Base-by-base conservation (phyloP, 768 basidiomycete species). In the Crepidotus variabilis region DNA sequence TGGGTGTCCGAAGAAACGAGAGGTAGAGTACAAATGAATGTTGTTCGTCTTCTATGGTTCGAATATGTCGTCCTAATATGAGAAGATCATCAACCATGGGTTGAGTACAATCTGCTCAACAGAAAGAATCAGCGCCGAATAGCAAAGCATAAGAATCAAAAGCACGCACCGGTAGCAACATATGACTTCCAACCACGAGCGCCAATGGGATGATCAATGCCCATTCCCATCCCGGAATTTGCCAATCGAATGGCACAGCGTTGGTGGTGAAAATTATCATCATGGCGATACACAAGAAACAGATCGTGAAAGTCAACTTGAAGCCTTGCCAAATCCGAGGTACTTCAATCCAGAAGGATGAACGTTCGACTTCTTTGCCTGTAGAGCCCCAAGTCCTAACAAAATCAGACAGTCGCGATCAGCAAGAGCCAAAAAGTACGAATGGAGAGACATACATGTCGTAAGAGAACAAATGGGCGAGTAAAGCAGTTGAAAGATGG, bases 341-440 rank as follows among this genome's bases (percentile, higher is more conserved):
- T 1, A 94, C 85, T 73, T 95, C 92, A 60, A 91, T 84, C 83
- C 90, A 93, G 77, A 95, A 93, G 56, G 92, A 92, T 1, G 88
- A 90, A 24, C 83, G 79, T 65, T 93, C 88, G 51, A 94, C 90
- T 72, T 92, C 90, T 71, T 95, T 94, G 62, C 74, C 78, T 1
- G 80, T 81, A 24, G 79, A 80, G 24, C 80, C 79, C 80, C 80
- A 81, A 33, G 79, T 80, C 79, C 78, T 80, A 57, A 33, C 35
- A 52, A 5, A 54, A 57, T 49, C 16, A 53, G 49, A 46, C 33
- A 56, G 14, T 32, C 46, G 20, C 28, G 35, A 8, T 28, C 8
- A 56, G 34, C 46, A 58, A 23, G 47, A 21, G 34, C 13, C 45
- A 60, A 33, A 46, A 18, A 33, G 16, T 8, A 18, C 14, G 20